Conservation (phyloP, 2,329 filamentous ascomycete species). For the Aureobasidium namibiae region DNA sequence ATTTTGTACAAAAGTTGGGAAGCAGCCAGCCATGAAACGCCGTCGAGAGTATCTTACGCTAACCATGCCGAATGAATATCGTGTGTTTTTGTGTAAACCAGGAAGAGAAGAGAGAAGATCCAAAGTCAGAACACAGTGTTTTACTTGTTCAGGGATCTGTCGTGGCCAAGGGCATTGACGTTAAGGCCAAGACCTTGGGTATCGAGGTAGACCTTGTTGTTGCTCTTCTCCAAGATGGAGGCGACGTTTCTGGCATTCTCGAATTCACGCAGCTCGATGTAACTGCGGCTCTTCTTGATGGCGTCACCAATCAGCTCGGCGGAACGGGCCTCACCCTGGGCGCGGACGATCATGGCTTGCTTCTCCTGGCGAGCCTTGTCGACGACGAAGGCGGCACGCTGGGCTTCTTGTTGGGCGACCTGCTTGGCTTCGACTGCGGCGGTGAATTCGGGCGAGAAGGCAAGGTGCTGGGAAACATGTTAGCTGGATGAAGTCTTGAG, state of each 20-base stretch:
- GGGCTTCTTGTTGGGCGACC: conserved; percentile 79
- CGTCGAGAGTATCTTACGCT: conserved; percentile 9
- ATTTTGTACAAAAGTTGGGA: conserved; percentile 4
- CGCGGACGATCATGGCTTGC: conserved; percentile 96
- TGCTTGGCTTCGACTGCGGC: conserved; percentile 63
- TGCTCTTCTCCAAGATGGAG: conserved; percentile 75
- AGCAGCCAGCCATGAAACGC: conserved; percentile 11
- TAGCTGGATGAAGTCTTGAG: not conserved
- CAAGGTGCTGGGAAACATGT: conserved; percentile 39
- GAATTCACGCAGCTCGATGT: conserved; percentile 95
- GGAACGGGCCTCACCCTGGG: conserved; percentile 96
- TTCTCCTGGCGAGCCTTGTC: conserved; percentile 99
- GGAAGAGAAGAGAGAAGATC: not conserved
- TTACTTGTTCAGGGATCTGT: conserved; percentile 24
- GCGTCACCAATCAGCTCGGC: conserved; percentile 97
- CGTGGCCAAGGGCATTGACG: conserved; percentile 45
- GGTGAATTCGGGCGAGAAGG: conserved; percentile 62
- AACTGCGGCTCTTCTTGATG: conserved; percentile 98
- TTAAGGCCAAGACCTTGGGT: conserved; percentile 86
- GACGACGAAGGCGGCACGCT: conserved; percentile 92
- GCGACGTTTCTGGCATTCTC: conserved; percentile 92
- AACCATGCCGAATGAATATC: conserved; percentile 3
- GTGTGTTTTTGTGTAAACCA: not conserved
- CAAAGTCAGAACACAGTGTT: not conserved
- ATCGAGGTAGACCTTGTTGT: conserved; percentile 92